These are phyloP conservation scores for Pleurotus cornucopiae DNA, from an alignment of 768 basidiomycete genomes.

Conservation along the genomic window DNA sequence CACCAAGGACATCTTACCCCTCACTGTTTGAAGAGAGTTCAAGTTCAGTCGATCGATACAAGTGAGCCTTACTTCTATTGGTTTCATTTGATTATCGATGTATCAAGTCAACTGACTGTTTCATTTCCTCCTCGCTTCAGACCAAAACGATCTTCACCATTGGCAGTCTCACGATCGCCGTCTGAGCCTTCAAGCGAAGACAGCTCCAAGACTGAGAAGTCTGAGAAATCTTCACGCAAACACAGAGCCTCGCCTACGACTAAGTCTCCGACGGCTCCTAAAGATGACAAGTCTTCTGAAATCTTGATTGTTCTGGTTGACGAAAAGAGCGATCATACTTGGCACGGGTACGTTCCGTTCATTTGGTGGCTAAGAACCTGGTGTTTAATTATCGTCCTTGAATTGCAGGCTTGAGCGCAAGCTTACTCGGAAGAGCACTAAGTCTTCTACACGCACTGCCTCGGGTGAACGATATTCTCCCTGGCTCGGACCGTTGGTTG, in stretches of 20 bases:
- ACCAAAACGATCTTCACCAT: constrained; percentile 5
- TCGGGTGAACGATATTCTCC: constrained; percentile 4
- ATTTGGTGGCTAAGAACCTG: neutral
- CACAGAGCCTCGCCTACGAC: neutral
- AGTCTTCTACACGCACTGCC: constrained; percentile 1
- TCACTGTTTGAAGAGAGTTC: neutral
- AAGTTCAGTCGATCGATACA: constrained; percentile 7
- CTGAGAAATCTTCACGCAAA: constrained; percentile 2
- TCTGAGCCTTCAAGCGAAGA: constrained; percentile 6
- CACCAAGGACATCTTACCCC: neutral
- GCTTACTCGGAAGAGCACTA: constrained; percentile 1
- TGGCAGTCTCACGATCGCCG: constrained; percentile 3
- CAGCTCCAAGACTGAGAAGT: constrained; percentile 5
- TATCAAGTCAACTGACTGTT: neutral
- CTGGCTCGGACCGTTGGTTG: constrained; percentile 7
- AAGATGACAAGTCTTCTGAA: constrained; percentile 6
- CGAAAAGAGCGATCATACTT: constrained; percentile 9
- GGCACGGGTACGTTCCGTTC: constrained; percentile 6
- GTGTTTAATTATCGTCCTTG: neutral
- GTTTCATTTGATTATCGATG: constrained; percentile 1
- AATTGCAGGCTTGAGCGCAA: constrained; percentile 2
- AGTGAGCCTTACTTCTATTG: neutral
- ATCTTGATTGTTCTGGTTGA: constrained; percentile 6
- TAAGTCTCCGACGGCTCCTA: neutral
- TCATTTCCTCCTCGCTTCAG: neutral